These are phyloP conservation scores for Globisporangium yorkense DNA, from an alignment of 352 stramenopile species.

Conservation along the genomic window DNA sequence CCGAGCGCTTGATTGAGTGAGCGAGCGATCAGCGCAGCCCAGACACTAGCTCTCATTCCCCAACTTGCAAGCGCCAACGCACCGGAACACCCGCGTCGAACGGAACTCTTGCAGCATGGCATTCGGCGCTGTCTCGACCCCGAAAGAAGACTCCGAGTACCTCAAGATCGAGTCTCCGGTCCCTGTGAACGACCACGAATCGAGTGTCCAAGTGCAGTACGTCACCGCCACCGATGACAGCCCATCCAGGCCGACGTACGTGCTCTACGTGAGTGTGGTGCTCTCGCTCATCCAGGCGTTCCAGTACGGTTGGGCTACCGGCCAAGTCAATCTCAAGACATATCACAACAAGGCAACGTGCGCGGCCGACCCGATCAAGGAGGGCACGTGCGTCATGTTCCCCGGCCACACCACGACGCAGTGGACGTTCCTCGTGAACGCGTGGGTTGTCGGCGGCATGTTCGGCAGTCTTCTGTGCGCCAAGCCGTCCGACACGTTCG, in stretches of 20 bases:
- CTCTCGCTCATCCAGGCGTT: conserved; percentile 41
- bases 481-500: conserved; percentile 23
- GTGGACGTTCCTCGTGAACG: conserved; percentile 32
- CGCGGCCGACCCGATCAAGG: conserved; percentile 13
- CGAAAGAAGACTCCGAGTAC: neutral
- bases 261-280: conserved; percentile 7
- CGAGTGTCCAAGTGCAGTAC: conserved; percentile 4
- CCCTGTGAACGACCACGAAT: neutral
- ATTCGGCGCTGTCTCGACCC: neutral
- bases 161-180: conserved; percentile 10
- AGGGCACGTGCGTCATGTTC: conserved; percentile 29
- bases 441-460: conserved; percentile 38
- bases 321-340: conserved; percentile 46
- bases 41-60: conserved; percentile 3
- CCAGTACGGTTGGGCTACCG: conserved; percentile 48
- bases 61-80: conserved; percentile 1
- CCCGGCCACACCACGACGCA: conserved; percentile 24
- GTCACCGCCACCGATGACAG: conserved; percentile 1
- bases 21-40: neutral
- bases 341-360: conserved; percentile 31
- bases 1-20: neutral
- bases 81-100: conserved; percentile 3
- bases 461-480: conserved; percentile 25
- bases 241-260: conserved; percentile 8
- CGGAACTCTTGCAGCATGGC: neutral